These are phyloP conservation scores for Anthostomella pinea DNA, from an alignment of 2,329 filamentous ascomycete genomes.

Conservation along the genomic window DNA sequence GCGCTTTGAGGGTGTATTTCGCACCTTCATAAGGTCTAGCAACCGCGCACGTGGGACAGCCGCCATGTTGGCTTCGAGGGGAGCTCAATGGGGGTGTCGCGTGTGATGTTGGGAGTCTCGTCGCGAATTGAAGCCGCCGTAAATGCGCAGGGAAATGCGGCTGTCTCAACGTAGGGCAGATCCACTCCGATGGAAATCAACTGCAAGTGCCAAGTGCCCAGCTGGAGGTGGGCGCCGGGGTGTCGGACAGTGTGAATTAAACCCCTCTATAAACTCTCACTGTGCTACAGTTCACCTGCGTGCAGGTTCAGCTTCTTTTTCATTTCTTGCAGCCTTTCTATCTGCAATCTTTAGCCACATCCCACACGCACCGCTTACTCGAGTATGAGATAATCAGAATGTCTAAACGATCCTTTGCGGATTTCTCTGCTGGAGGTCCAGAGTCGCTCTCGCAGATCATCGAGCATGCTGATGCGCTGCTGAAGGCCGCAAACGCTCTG, in stretches of 20 bases:
- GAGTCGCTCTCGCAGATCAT: slow-evolving; percentile 31
- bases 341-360: slow-evolving; percentile 3
- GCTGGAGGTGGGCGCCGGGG: too few relatives aligned
- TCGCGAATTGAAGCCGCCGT: slow-evolving; percentile 1
- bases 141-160: neutral
- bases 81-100: slow-evolving; percentile 9
- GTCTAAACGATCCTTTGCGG: slow-evolving; percentile 37
- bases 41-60: slow-evolving; percentile 60
- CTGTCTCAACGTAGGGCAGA: slow-evolving; percentile 4
- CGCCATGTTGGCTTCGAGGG: slow-evolving; percentile 45
- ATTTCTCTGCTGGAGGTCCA: slow-evolving; percentile 22
- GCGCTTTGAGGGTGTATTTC: neutral
- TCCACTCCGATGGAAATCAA: too few relatives aligned
- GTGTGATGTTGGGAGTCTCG: neutral
- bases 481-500: slow-evolving; percentile 37
- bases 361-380: neutral
- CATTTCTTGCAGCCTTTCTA: too few relatives aligned
- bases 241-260: too few relatives aligned
- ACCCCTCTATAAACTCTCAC: too few relatives aligned
- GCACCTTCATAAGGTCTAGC: slow-evolving; percentile 76
- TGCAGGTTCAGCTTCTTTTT: too few relatives aligned
- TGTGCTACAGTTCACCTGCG: too few relatives aligned
- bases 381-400: slow-evolving; percentile 24
- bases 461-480: slow-evolving; percentile 37
- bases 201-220: too few relatives aligned